Conservation (phyloP, 139 green algal genomes). For the Yamagishiella unicocca region DNA sequence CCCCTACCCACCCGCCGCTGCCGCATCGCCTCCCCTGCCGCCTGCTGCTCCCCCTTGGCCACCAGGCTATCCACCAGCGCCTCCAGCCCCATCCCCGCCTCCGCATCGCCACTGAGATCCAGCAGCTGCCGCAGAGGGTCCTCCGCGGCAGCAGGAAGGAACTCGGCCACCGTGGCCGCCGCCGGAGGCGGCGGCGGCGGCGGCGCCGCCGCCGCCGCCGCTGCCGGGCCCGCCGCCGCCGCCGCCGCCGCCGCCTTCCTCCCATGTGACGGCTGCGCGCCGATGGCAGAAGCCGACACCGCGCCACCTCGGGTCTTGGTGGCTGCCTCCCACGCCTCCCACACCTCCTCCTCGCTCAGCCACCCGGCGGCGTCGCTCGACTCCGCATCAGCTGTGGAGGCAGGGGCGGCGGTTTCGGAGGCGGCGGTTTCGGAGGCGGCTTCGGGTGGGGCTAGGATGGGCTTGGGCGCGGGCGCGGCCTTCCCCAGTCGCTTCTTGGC, state of each 20-base stretch:
- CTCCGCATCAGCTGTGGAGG: background rate
- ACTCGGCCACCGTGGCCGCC: background rate
- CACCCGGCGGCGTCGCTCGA: background rate
- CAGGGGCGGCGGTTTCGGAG: background rate
- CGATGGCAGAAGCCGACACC: background rate
- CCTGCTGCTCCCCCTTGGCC: background rate
- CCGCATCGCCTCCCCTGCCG: background rate
- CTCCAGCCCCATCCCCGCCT: conserved; percentile 20
- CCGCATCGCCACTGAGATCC: background rate
- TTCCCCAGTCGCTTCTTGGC: background rate
- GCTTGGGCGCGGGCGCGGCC: conserved; percentile 12
- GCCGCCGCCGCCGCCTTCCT: background rate
- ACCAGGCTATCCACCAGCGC: conserved; percentile 17
- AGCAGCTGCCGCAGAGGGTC: conserved; percentile 5
- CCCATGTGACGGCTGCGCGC: background rate
- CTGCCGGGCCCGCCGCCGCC: background rate
- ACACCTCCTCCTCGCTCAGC: conserved; percentile 30
- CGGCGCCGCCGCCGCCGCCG: background rate
- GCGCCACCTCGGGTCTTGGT: background rate
- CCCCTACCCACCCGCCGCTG: background rate
- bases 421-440: background rate
- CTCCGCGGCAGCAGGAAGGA: background rate
- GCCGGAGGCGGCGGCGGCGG: background rate
- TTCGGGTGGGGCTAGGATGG: background rate
- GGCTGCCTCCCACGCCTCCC: conserved; percentile 36